Percentiles rank a stretch among this genome's conserved stretches.
Evolutionary conservation across 768 basidiomycete genomes (phyloP).

Genomic region (Pleurotus salmoneostramineus): DNA sequence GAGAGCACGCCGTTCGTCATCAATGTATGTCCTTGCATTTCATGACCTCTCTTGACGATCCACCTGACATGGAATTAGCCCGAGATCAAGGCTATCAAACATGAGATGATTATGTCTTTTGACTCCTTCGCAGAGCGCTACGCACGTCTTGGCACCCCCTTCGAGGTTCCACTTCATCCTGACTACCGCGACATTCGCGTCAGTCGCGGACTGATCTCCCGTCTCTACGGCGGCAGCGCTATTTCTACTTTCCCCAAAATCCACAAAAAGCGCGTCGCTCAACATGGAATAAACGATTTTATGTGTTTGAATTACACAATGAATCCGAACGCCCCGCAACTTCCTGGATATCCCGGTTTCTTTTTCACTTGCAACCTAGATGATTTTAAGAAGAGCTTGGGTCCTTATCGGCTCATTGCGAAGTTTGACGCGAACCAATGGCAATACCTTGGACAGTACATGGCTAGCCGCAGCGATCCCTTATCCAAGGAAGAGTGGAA

Average conservation of each 20-base stretch:
- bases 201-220: slow-evolving; percentile 23
- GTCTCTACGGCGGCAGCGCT: slow-evolving; percentile 28
- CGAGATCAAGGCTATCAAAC: slow-evolving; percentile 14
- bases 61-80: too few relatives aligned
- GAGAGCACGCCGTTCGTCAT: too few relatives aligned
- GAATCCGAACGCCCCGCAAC: slow-evolving; percentile 30
- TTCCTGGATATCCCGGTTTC: slow-evolving; percentile 30
- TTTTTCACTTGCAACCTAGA: slow-evolving; percentile 13
- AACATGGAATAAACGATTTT: slow-evolving; percentile 27
- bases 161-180: slow-evolving; percentile 20
- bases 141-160: slow-evolving; percentile 18
- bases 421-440: background rate
- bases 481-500: background rate
- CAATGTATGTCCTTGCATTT: too few relatives aligned
- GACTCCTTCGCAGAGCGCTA: slow-evolving; percentile 11
- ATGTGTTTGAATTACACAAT: slow-evolving; percentile 26
- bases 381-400: background rate
- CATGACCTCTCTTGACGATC: too few relatives aligned
- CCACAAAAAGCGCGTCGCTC: slow-evolving; percentile 10
- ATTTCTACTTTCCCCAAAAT: slow-evolving; percentile 24
- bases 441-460: background rate
- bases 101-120: background rate
- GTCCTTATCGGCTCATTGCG: background rate
- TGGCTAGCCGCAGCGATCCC: background rate
- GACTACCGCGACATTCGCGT: slow-evolving; percentile 22